phyloP scores from a whole-genome alignment of 78 protist species.

The Dictyostelium brefeldianum region DNA sequence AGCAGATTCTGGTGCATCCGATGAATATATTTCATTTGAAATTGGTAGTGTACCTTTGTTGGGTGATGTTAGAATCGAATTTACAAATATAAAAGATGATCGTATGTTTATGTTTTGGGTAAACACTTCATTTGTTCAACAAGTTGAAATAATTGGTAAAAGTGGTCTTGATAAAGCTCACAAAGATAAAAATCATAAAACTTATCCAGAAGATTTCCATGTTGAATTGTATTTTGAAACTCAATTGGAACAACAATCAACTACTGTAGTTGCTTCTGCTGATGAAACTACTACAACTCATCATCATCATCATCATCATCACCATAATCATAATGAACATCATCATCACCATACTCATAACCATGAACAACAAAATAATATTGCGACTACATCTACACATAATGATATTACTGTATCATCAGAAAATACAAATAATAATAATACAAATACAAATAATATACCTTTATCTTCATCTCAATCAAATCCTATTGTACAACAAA shows the following conservation, averaged over 20 bases:
- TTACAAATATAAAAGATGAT: conserved; percentile 37
- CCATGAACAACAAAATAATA: background rate
- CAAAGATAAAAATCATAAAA: conserved; percentile 88
- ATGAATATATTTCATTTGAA: conserved; percentile 68
- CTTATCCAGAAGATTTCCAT: conserved; percentile 59
- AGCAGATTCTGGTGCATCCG: background rate
- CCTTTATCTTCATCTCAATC: conserved; percentile 13
- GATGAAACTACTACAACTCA: background rate
- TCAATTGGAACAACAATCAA: background rate
- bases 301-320: background rate
- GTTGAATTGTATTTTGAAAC: conserved; percentile 69
- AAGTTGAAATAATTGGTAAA: conserved; percentile 43
- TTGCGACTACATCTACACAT: background rate
- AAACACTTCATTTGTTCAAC: conserved; percentile 83
- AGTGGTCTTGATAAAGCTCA: conserved; percentile 88
- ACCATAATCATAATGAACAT: background rate
- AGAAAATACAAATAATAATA: conserved; percentile 15
- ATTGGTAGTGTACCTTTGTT: conserved; percentile 39
- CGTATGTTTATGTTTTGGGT: conserved; percentile 91
- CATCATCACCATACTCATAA: background rate
- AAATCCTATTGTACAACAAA: conserved; percentile 1
- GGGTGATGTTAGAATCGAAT: conserved; percentile 70
- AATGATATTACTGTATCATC: conserved; percentile 5
- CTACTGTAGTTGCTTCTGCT: conserved; percentile 20
- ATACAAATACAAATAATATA: background rate